Evolutionary conservation across 116 monocot species (phyloP).

Genomic region (Cymodocea nodosa): DNA sequence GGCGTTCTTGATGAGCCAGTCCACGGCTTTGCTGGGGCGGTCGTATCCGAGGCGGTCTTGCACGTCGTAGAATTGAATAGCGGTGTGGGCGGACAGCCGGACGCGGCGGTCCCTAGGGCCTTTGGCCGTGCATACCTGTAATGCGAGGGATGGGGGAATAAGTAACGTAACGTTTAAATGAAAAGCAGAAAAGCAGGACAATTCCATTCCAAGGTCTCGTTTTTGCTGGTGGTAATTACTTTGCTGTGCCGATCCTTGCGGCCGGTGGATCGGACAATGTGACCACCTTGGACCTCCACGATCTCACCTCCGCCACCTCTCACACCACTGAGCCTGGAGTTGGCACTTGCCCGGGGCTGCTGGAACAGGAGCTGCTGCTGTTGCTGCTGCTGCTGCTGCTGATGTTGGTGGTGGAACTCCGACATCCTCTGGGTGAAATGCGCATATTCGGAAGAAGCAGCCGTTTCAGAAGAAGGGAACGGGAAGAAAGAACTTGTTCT

Average conservation of each 20-base stretch:
- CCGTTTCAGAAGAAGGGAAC: background rate
- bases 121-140: slow-evolving; percentile 70
- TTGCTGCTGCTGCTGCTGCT: slow-evolving; percentile 1
- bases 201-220: no score
- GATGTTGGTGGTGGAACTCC: slow-evolving; percentile 7
- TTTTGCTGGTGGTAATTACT: background rate
- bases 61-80: slow-evolving; percentile 96
- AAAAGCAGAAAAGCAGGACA: no score
- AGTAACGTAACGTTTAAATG: no score
- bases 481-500: slow-evolving; percentile 8
- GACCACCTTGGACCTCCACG: slow-evolving; percentile 69
- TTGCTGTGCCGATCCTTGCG: slow-evolving; percentile 96
- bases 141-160: no score
- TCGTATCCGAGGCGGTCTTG: slow-evolving; percentile 95
- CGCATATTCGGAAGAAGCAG: slow-evolving; percentile 10
- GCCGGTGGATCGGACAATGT: slow-evolving; percentile 77
- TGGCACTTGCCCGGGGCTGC: background rate
- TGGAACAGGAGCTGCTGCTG: slow-evolving; percentile 9
- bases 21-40: slow-evolving; percentile 95
- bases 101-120: slow-evolving; percentile 85
- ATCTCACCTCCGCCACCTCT: slow-evolving; percentile 28
- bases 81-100: slow-evolving; percentile 89
- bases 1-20: slow-evolving; percentile 83
- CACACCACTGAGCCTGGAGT: slow-evolving; percentile 6
- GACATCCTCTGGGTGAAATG: slow-evolving; percentile 9